Evolutionary conservation across 2,329 filamentous ascomycete genomes (phyloP), one percentile per base, ranked within the genome.

Genomic region (Pseudopithomyces chartarum): DNA sequence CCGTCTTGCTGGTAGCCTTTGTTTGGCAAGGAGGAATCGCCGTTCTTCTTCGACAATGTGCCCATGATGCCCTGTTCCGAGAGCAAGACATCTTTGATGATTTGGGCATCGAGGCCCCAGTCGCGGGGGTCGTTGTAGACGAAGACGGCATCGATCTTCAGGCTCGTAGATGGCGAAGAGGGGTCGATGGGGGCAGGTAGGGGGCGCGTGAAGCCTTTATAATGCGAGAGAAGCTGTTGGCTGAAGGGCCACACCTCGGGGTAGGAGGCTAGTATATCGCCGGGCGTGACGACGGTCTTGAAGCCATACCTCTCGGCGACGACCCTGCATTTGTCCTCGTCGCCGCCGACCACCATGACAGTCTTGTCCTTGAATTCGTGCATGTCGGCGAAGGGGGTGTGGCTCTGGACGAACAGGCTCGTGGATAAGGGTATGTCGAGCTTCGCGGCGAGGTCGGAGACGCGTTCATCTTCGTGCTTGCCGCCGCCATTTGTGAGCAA

Each of bases 101-200:
- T 80, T 71, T 96, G 90, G 2, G 87, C 87, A 74, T 98, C 94
- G 10, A 97, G 83, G 0, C 90, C 92, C 95, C 95, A 99, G 79
- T 99, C 95, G 54, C 95, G 86, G 3, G 95, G 93, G 76, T 98
- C 95, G 74, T 97, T 96, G 83, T 94, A 97, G 6, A 97, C 90
- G 68, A 98, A 90, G 26, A 98, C 86, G 26, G 93, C 92, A 70
- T 96, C 92, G 64, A 99, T 89, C 66, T 91, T 92, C 46, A 94
- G 82, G 17, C 80, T 82, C 13, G 79, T 78, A 0, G 75, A 76
- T 2, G 75, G 81, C 57, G 81, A 78, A 15, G 73, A 69, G 36
- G 82, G 73, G 50, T 79, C 76, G 60, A 84, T 79, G 12, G 80
- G 80, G 8, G 63, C 63, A 0, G 87, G 87, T 0, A 90, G 79